phyloP scores from a whole-genome alignment of 176 grass and related monocot species.

The Zea luxurians region DNA sequence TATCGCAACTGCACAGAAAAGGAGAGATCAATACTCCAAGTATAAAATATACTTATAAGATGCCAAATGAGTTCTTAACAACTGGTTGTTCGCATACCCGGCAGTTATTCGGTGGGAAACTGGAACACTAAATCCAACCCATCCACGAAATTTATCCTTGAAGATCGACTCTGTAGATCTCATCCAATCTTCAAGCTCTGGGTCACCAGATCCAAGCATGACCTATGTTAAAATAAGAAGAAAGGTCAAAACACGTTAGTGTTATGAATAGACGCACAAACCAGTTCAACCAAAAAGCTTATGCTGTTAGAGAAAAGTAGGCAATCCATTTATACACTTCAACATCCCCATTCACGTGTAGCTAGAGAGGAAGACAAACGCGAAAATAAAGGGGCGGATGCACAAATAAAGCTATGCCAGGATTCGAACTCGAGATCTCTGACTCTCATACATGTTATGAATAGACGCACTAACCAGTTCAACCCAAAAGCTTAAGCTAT shows the following conservation, averaged over 20 bases:
- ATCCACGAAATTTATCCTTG: slow-evolving; percentile 86
- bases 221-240: slow-evolving; percentile 46
- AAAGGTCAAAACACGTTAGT: background rate
- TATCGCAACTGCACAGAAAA: slow-evolving; percentile 73
- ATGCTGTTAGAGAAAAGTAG: too few relatives aligned
- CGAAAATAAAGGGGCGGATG: too few relatives aligned
- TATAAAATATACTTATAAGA: slow-evolving; percentile 4
- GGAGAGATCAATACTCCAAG: slow-evolving; percentile 23
- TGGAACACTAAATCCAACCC: slow-evolving; percentile 97
- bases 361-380: too few relatives aligned
- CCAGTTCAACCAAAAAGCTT: too few relatives aligned
- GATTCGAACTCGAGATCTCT: too few relatives aligned
- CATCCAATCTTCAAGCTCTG: slow-evolving; percentile 84
- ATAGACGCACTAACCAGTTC: too few relatives aligned
- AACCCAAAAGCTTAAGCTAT: too few relatives aligned
- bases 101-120: slow-evolving; percentile 95
- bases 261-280: too few relatives aligned
- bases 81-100: slow-evolving; percentile 48
- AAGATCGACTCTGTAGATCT: slow-evolving; percentile 64
- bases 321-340: too few relatives aligned
- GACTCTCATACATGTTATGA: too few relatives aligned
- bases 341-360: too few relatives aligned
- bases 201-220: slow-evolving; percentile 96
- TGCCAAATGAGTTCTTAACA: slow-evolving; percentile 19
- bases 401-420: too few relatives aligned